Percentiles rank a stretch among this genome's conserved stretches.
phyloP scores from a whole-genome alignment of 176 grass and related monocot genomes.

The Avena atlantica region DNA sequence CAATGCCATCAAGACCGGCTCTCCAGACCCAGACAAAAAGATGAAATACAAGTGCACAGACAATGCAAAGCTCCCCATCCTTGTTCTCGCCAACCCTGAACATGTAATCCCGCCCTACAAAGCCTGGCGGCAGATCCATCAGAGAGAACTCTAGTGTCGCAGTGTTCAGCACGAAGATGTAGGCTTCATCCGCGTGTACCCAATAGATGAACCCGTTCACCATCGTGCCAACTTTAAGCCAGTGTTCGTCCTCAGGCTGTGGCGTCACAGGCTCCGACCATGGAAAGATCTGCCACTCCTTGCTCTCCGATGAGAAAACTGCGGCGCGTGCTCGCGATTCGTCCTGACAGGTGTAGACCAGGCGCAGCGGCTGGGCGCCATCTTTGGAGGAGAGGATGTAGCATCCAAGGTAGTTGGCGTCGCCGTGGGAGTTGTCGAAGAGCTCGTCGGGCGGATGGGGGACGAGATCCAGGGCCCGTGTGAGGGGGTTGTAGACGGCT shows the following conservation, averaged over 20 bases:
- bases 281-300: slow-evolving; percentile 14
- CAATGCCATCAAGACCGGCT: neutral
- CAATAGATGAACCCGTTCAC: slow-evolving; percentile 10
- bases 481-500: slow-evolving; percentile 1
- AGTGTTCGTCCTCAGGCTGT: neutral
- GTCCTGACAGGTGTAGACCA: slow-evolving; percentile 2
- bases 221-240: neutral
- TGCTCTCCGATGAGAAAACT: neutral
- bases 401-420: neutral
- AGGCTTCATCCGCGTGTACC: neutral
- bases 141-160: neutral
- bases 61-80: slow-evolving; percentile 1
- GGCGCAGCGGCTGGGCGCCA: neutral
- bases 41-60: neutral
- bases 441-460: neutral
- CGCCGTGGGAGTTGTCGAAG: neutral
- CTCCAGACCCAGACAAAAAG: neutral
- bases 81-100: neutral
- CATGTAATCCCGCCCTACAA: neutral
- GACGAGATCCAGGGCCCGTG: slow-evolving; percentile 8
- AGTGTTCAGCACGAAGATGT: neutral
- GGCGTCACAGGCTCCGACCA: slow-evolving; percentile 18
- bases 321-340: neutral
- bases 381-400: slow-evolving; percentile 7
- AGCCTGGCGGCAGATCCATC: neutral